These are phyloP conservation scores for Teratosphaeria pseudoeucalypti DNA, from an alignment of 2,329 filamentous ascomycete genomes.

Conservation along the genomic window DNA sequence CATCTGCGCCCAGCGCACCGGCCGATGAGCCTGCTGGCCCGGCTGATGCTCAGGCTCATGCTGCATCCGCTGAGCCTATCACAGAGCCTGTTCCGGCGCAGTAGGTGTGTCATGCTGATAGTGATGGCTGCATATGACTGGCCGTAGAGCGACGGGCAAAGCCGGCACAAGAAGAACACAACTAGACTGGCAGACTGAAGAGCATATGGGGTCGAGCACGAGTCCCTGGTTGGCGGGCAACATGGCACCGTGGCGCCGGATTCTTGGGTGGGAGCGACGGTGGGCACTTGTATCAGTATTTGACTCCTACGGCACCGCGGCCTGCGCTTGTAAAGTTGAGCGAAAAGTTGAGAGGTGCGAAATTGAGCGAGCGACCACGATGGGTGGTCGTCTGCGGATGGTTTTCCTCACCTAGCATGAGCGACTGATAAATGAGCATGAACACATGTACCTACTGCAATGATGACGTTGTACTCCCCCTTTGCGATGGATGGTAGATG, in stretches of 20 bases:
- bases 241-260: background rate
- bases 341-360: background rate
- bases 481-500: background rate
- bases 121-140: background rate
- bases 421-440: background rate
- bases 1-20: constrained; percentile 1
- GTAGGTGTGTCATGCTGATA: background rate
- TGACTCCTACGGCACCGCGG: background rate
- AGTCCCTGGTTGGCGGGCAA: background rate
- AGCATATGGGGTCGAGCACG: background rate
- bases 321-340: background rate
- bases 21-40: background rate
- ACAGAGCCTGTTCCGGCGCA: background rate
- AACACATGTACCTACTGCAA: background rate
- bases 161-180: background rate
- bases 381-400: background rate
- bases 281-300: background rate
- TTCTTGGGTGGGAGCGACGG: background rate
- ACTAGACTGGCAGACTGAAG: background rate
- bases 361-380: background rate
- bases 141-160: background rate
- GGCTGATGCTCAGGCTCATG: background rate
- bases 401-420: background rate
- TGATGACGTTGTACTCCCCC: background rate
- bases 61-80: background rate